Evolutionary conservation across 1,284 basidiomycete species (phyloP).

Genomic region (Volvariella volvacea): DNA sequence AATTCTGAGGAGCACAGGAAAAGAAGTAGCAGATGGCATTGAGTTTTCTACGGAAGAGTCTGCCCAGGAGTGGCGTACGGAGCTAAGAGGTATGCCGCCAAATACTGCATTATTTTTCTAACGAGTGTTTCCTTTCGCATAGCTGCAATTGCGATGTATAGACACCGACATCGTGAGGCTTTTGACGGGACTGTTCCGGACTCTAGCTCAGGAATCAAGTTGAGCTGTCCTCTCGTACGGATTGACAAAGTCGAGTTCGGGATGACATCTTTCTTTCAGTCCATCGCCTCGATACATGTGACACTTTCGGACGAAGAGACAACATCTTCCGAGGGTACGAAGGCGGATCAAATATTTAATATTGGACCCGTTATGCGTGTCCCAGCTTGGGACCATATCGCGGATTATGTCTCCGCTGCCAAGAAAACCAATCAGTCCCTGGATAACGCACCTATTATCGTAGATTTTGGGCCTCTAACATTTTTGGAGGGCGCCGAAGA

Average conservation of each 20-base stretch:
- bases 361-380: conserved; percentile 23
- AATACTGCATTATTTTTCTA: background rate
- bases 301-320: conserved; percentile 13
- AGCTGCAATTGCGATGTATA: conserved; percentile 42
- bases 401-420: conserved; percentile 20
- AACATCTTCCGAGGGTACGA: conserved; percentile 11
- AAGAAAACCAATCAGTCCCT: conserved; percentile 15
- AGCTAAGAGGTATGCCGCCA: conserved; percentile 34
- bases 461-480: conserved; percentile 38
- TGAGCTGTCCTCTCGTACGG: conserved; percentile 48
- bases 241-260: conserved; percentile 24
- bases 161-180: conserved; percentile 32
- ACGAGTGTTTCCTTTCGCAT: background rate
- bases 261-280: conserved; percentile 15
- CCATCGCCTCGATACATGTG: conserved; percentile 18
- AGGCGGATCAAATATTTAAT: conserved; percentile 21
- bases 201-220: conserved; percentile 40
- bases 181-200: conserved; percentile 23
- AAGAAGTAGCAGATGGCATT: conserved; percentile 19
- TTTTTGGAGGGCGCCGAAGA: conserved; percentile 22
- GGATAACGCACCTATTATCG: conserved; percentile 20
- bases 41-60: conserved; percentile 60
- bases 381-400: conserved; percentile 11
- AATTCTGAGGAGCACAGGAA: conserved; percentile 24
- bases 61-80: conserved; percentile 52